phyloP scores from a whole-genome alignment of 78 protist genomes.

The Emiliania huxleyi region DNA sequence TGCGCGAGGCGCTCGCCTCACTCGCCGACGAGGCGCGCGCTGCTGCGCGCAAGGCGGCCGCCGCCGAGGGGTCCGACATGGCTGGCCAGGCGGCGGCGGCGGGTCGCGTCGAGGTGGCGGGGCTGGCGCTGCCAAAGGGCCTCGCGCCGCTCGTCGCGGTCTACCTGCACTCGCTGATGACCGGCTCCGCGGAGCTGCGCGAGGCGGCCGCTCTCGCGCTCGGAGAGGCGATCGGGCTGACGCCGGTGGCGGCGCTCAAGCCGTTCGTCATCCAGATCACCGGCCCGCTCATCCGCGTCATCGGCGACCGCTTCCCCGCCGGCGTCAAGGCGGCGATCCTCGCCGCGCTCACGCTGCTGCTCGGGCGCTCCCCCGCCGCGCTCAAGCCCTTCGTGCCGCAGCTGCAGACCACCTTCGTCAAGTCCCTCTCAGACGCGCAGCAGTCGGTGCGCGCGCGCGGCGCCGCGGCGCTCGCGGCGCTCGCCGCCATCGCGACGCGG shows the following conservation, averaged over 20 bases:
- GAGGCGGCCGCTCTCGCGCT: constrained; percentile 81
- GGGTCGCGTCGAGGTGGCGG: constrained; percentile 22
- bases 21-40: constrained; percentile 11
- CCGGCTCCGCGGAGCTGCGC: constrained; percentile 74
- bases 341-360: constrained; percentile 51
- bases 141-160: constrained; percentile 69
- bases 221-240: constrained; percentile 52
- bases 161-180: constrained; percentile 68
- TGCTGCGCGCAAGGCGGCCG: background rate
- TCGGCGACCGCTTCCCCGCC: constrained; percentile 80
- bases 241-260: constrained; percentile 66
- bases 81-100: background rate
- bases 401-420: constrained; percentile 85
- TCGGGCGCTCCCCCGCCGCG: constrained; percentile 53
- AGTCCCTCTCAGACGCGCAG: background rate
- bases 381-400: constrained; percentile 88
- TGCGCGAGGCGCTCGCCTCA: background rate
- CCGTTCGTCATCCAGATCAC: constrained; percentile 72
- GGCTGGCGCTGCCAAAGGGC: constrained; percentile 68
- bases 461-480: constrained; percentile 61
- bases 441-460: constrained; percentile 61
- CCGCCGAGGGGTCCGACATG: background rate
- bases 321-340: constrained; percentile 59
- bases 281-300: constrained; percentile 88
- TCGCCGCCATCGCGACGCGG: constrained; percentile 60